A percentile compares a stretch with the other conserved stretches of the same genome.
Evolutionary conservation across 352 stramenopile species (phyloP).

Genomic region (Blastocystis hominis): DNA sequence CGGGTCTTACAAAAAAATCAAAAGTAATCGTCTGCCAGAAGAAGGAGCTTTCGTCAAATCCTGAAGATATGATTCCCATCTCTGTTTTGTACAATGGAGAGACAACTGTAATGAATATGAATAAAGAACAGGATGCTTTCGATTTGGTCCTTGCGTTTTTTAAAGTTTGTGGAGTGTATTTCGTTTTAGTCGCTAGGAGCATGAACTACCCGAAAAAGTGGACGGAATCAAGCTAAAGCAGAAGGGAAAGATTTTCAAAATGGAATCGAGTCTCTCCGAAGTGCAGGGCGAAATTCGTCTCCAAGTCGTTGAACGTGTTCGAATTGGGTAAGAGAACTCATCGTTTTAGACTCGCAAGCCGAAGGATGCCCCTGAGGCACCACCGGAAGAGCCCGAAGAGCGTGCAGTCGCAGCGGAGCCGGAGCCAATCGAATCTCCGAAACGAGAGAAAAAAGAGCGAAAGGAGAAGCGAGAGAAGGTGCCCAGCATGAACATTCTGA

Average conservation of each 20-base stretch:
- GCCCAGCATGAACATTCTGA: conserved; percentile 46
- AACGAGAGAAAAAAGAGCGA: conserved; percentile 21
- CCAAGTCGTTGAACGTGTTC: background rate
- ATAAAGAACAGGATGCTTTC: conserved; percentile 32
- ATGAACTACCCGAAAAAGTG: background rate
- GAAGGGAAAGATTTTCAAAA: conserved; percentile 27
- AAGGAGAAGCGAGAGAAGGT: background rate
- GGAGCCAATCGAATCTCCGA: background rate
- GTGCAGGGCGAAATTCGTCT: background rate
- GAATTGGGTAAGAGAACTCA: background rate
- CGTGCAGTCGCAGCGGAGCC: background rate
- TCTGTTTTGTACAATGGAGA: conserved; percentile 32
- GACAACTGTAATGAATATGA: background rate
- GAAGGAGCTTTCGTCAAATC: conserved; percentile 12
- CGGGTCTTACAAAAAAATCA: conserved; percentile 29
- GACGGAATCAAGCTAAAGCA: conserved; percentile 38
- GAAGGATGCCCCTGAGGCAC: background rate
- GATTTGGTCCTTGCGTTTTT: conserved; percentile 37
- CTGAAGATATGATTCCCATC: background rate
- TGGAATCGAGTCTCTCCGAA: background rate
- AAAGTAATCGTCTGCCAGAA: conserved; percentile 31
- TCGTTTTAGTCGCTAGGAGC: background rate
- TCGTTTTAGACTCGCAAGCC: background rate
- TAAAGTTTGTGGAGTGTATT: background rate
- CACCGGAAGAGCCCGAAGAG: background rate